A percentile compares a stretch with the other conserved stretches of the same genome.
Conservation (phyloP, 2,329 filamentous ascomycete genomes). For the Pyrenochaeta sp. region DNA sequence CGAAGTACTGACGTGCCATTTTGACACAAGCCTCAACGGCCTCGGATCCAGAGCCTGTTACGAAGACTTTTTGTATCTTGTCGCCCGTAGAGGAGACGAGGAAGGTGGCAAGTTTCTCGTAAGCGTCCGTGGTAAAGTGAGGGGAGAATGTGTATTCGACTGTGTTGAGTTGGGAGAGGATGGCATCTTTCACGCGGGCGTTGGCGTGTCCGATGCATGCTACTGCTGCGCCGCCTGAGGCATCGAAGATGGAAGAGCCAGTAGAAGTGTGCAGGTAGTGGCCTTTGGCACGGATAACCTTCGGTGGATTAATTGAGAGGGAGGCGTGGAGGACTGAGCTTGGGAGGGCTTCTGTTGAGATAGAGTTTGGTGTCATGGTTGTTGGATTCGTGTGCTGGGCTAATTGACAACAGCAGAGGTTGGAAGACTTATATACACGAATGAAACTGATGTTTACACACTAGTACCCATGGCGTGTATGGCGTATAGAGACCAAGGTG, state of each 20-base stretch:
- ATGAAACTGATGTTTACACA: neutral
- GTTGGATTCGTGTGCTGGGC: neutral
- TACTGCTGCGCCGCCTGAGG: slow-evolving; percentile 78
- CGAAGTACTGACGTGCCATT: slow-evolving; percentile 70
- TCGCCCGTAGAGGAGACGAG: slow-evolving; percentile 60
- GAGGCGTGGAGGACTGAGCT: slow-evolving; percentile 10
- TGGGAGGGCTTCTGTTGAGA: slow-evolving; percentile 4
- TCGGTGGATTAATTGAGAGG: slow-evolving; percentile 6
- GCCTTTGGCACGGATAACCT: slow-evolving; percentile 55
- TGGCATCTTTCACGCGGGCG: slow-evolving; percentile 66
- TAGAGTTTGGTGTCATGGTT: neutral
- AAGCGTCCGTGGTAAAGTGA: slow-evolving; percentile 63
- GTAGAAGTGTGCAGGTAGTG: slow-evolving; percentile 57
- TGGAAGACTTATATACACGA: too few relatives aligned
- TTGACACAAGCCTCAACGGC: slow-evolving; percentile 74
- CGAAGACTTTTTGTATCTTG: slow-evolving; percentile 62
- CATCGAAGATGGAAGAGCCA: slow-evolving; percentile 66
- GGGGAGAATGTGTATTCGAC: slow-evolving; percentile 67
- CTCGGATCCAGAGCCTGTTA: slow-evolving; percentile 69
- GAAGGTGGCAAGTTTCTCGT: slow-evolving; percentile 61
- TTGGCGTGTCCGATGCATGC: slow-evolving; percentile 75
- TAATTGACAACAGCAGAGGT: neutral
- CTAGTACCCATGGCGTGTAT: neutral
- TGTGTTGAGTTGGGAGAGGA: slow-evolving; percentile 64
- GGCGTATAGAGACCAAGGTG: neutral